A percentile compares a stretch with the other conserved stretches of the same genome.
Conservation (phyloP, 192 early-diverging fungal genomes). For the Dissophora ornata region DNA sequence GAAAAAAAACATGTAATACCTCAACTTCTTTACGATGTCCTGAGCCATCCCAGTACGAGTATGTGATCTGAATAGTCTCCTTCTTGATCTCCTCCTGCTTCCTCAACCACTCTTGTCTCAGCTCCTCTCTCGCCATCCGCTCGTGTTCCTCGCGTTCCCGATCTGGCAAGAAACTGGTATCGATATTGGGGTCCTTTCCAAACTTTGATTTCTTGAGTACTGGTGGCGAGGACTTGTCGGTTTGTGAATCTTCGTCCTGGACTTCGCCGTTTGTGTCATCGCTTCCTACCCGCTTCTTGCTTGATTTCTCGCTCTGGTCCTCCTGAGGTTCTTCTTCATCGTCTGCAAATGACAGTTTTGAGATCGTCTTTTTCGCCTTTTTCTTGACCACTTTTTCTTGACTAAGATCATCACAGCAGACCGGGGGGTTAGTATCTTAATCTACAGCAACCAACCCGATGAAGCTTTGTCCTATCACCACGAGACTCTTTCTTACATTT, state of each 20-base stretch:
- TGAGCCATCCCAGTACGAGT: slow-evolving; percentile 97
- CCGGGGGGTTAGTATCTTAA: no score
- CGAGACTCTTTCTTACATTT: slow-evolving; percentile 16
- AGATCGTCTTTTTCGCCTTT: slow-evolving; percentile 69
- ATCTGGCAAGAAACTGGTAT: slow-evolving; percentile 94
- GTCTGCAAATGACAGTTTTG: slow-evolving; percentile 82
- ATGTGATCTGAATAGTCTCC: slow-evolving; percentile 87
- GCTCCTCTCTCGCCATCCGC: slow-evolving; percentile 72
- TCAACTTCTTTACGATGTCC: slow-evolving; percentile 88
- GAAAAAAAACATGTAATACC: slow-evolving; percentile 38
- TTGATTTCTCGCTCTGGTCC: slow-evolving; percentile 4
- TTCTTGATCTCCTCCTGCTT: slow-evolving; percentile 88
- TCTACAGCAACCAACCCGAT: no score
- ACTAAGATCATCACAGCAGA: no score
- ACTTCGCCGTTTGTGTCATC: slow-evolving; percentile 36
- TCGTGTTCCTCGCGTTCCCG: slow-evolving; percentile 87
- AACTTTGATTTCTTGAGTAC: slow-evolving; percentile 62
- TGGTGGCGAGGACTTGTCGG: slow-evolving; percentile 16
- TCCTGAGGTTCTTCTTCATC: slow-evolving; percentile 60
- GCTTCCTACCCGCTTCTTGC: slow-evolving; percentile 16
- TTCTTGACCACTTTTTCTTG: slow-evolving; percentile 71
- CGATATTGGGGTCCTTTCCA: slow-evolving; percentile 89
- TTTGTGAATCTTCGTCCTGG: slow-evolving; percentile 21
- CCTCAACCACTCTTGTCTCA: slow-evolving; percentile 84
- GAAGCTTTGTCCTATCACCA: no score